A percentile compares a stretch with the other conserved stretches of the same genome.
phyloP scores from a whole-genome alignment of 352 stramenopile species.

The Globisporangium ultimum region DNA sequence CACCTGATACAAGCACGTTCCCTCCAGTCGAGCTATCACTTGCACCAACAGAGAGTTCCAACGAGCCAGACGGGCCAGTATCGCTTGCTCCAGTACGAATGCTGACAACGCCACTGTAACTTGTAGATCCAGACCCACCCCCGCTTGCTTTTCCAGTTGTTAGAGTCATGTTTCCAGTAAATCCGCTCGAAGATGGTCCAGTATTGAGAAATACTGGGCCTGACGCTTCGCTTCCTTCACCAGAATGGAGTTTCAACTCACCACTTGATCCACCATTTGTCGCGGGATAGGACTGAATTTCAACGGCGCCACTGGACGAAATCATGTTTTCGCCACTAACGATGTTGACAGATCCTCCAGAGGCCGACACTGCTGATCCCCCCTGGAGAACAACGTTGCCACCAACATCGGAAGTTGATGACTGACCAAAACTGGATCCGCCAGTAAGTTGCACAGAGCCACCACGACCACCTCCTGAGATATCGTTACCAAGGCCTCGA shows the following conservation, averaged over 20 bases:
- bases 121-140: conserved; percentile 19
- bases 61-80: conserved; percentile 16
- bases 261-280: conserved; percentile 33
- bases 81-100: conserved; percentile 11
- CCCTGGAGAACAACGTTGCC: conserved; percentile 35
- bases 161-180: conserved; percentile 26
- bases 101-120: conserved; percentile 14
- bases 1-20: conserved; percentile 21
- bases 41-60: conserved; percentile 17
- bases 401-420: conserved; percentile 32
- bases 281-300: conserved; percentile 30
- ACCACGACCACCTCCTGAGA: conserved; percentile 34
- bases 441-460: conserved; percentile 37
- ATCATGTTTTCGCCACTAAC: conserved; percentile 37
- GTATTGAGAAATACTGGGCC: conserved; percentile 22
- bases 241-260: conserved; percentile 22
- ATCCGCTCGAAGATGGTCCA: conserved; percentile 21
- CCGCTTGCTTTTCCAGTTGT: conserved; percentile 18
- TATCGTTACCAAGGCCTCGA: conserved; percentile 32
- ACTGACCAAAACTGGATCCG: conserved; percentile 44
- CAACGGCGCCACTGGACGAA: conserved; percentile 47
- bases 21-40: conserved; percentile 25
- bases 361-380: conserved; percentile 34
- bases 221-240: conserved; percentile 21
- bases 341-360: conserved; percentile 42